Base-by-base conservation (phyloP, 108 stramenopile genomes). In the Pseudonitzschia multistriata region DNA sequence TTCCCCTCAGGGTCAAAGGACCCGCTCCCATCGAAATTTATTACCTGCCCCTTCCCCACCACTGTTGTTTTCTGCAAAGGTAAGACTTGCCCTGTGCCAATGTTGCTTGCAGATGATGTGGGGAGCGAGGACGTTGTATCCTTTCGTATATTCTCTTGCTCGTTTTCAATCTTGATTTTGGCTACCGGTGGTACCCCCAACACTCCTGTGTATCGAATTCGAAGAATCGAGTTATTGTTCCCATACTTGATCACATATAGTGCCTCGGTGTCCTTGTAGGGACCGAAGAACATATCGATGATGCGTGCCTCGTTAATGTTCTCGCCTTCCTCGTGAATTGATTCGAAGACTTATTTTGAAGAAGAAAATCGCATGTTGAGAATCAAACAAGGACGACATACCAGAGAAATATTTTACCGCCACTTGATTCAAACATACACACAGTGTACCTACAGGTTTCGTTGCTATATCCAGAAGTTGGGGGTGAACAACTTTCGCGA, bases 1-100 rank as follows among this genome's bases (percentile, higher is more conserved):
- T 74, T 69, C 25, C 73, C 74, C 40, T 79, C 74, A 14, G 79
- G 79, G 34, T 79, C 79, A 17, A 33, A 49, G 34, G 67, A 74
- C 15, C 52, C 53, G 47, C 56, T 66, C 19, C 69, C 79, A 66
- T 79, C 79, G 52, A 74, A 74, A 15, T 3, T 49, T 0, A 79
- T 30, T 7, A 29, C 47, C n/a, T 34, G n/a, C 34, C 64, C 70
- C 31, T 29, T 52, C 8, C 3, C 28, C 33, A 30, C 1, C 49
- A 31, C 3, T 33, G n/a, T 60, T 36, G 24, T 29, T 35, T 29
- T 60, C n/a, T n/a, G n/a, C n/a, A n/a, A n/a, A n/a, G n/a, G n/a
- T n/a, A n/a, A n/a, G n/a, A n/a, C n/a, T n/a, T n/a, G n/a, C n/a
- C n/a, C n/a, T n/a, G n/a, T n/a, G n/a, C n/a, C n/a, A n/a, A n/a